These are phyloP conservation scores for Daldinia caldariorum DNA, from an alignment of 495 filamentous ascomycete species.

Conservation along the genomic window DNA sequence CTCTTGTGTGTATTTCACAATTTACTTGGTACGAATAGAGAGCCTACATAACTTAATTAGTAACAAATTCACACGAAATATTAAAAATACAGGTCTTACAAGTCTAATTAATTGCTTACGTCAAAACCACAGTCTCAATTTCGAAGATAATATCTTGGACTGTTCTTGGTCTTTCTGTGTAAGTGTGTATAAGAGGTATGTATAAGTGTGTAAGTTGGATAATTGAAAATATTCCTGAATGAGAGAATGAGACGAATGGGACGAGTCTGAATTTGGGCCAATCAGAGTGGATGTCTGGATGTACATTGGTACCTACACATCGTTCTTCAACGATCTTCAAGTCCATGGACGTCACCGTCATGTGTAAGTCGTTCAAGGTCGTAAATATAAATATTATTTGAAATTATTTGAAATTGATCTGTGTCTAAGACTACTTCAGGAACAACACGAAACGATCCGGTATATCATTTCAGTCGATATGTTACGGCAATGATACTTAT, in stretches of 20 bases:
- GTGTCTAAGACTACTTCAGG: neutral
- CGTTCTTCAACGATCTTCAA: neutral
- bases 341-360: neutral
- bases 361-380: neutral
- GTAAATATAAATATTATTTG: no score
- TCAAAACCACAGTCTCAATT: neutral
- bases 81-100: no score
- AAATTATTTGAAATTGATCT: neutral
- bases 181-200: no score
- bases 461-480: constrained; percentile 13
- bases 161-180: neutral
- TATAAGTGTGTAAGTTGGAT: constrained; percentile 17
- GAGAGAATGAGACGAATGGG: neutral
- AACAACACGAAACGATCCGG: neutral
- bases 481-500: constrained; percentile 7
- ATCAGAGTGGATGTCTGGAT: constrained; percentile 8
- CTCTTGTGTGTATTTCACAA: no score
- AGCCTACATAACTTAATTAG: no score
- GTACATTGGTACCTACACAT: neutral
- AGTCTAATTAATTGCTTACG: neutral
- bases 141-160: neutral
- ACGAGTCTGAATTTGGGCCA: constrained; percentile 21
- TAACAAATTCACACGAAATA: no score
- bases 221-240: constrained; percentile 37
- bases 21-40: no score